Evolutionary conservation across 768 basidiomycete genomes (phyloP).

Genomic region (Rhizopogon rudus): DNA sequence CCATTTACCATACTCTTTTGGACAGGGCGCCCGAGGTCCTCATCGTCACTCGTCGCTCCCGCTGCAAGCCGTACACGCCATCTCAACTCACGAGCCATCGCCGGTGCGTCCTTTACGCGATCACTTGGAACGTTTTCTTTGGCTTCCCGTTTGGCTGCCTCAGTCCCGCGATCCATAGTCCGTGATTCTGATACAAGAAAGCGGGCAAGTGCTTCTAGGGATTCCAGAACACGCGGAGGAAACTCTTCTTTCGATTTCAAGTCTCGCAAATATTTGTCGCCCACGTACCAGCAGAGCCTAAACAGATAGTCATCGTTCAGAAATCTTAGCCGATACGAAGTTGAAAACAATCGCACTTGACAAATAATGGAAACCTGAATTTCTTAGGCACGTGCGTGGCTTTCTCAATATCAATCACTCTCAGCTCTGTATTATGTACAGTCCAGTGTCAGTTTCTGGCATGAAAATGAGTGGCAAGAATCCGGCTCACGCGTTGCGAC

Average conservation of each 20-base stretch:
- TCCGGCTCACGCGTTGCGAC: slow-evolving; percentile 69
- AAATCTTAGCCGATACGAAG: slow-evolving; percentile 11
- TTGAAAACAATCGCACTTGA: slow-evolving; percentile 43
- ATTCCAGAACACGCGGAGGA: slow-evolving; percentile 58
- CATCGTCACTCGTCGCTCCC: slow-evolving; percentile 66
- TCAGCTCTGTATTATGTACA: slow-evolving; percentile 54
- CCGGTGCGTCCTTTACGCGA: slow-evolving; percentile 76
- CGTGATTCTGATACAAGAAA: slow-evolving; percentile 79
- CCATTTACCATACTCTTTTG: slow-evolving; percentile 24
- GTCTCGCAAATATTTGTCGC: slow-evolving; percentile 73
- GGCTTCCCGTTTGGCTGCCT: slow-evolving; percentile 68
- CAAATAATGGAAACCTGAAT: slow-evolving; percentile 82
- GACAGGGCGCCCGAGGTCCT: slow-evolving; percentile 30
- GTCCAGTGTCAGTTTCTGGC: slow-evolving; percentile 8
- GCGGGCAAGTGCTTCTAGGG: slow-evolving; percentile 64
- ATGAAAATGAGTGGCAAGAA: neutral
- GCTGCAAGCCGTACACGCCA: slow-evolving; percentile 71
- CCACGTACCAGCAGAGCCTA: slow-evolving; percentile 90
- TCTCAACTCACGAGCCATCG: slow-evolving; percentile 76
- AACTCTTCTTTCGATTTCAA: slow-evolving; percentile 55
- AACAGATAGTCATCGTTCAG: slow-evolving; percentile 1
- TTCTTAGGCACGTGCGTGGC: slow-evolving; percentile 90
- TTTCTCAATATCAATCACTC: slow-evolving; percentile 88
- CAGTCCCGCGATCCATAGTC: slow-evolving; percentile 64
- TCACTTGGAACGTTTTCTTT: slow-evolving; percentile 81